Evolutionary conservation across 805 yeast species (phyloP), one percentile per base, ranked within the genome.

Genomic region (Ascoidea asiatica): DNA sequence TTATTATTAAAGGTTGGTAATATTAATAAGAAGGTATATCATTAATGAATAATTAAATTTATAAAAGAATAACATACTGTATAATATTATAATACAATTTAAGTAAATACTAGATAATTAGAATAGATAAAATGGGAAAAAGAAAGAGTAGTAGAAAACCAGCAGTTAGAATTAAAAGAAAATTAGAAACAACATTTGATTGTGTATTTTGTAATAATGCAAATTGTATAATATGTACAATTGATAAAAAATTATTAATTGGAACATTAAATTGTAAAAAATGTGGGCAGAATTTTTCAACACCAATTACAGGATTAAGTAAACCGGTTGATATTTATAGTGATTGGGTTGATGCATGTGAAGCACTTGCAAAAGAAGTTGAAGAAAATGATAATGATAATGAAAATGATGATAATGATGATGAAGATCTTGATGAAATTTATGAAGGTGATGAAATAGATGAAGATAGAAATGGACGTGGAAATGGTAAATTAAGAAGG

Each of bases 281-380:
- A 33, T 90, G 98, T 60, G 97, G 97, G 0, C 97, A 89, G 61
- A 73, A 77, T 37, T 90, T 92, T 67, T 97, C 89, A 60, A 77
- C 95, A 4, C 77, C 88, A 41, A 86, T 89, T 53, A 86, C 86
- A 60, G 75, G 66, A 1, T 52, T 69, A 15, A 77, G 87, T 15
- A 95, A 85, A 46, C 95, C 98, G 0, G 88, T 90, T 38, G 98
- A 90, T 63, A 83, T 90, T 15, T 90, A 90, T 59, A 81, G 95
- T 42, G 97, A 90, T 60, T 90, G 98, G 98, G 87, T 87, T 44
- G 98, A 90, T 67, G 97, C 97, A 1, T 84, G 90, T 63, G 94
- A 83, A 55, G 87, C 84, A 33, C 81, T 84, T 43, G 92, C 90
- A 0, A 85, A 82, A 52, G 86, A 81, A 40, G 73, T 67, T 19